phyloP scores from a whole-genome alignment of 768 basidiomycete genomes.

The Naganishia onofrii region DNA sequence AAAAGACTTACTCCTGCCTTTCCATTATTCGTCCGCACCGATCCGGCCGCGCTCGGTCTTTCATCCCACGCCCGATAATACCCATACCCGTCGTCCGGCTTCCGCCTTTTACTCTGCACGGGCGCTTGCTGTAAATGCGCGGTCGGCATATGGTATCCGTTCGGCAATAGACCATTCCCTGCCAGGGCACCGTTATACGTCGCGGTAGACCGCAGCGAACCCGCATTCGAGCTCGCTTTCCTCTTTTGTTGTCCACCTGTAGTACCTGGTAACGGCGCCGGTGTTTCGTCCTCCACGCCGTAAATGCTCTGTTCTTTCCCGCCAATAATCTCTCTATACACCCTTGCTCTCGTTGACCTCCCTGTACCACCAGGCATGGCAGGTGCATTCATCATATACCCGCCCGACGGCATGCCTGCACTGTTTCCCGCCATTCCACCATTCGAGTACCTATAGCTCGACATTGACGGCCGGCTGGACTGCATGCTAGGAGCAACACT shows the following conservation, averaged over 20 bases:
- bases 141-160: constrained; percentile 7
- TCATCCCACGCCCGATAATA: constrained; percentile 20
- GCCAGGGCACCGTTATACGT: constrained; percentile 21
- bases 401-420: background rate
- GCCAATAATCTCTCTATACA: constrained; percentile 14
- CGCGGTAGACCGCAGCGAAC: constrained; percentile 13
- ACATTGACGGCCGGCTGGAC: constrained; percentile 19
- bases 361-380: background rate
- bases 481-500: constrained; percentile 14
- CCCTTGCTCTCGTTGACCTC: constrained; percentile 3
- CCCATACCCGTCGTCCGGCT: constrained; percentile 19
- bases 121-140: background rate
- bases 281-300: constrained; percentile 8
- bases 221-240: constrained; percentile 20
- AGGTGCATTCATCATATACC: constrained; percentile 16
- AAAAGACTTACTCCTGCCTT: constrained; percentile 11
- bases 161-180: background rate
- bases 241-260: constrained; percentile 22
- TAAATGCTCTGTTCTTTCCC: constrained; percentile 15
- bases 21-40: constrained; percentile 16
- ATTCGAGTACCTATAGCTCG: constrained; percentile 14
- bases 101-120: constrained; percentile 5
- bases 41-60: constrained; percentile 2
- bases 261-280: constrained; percentile 12
- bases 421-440: background rate